Base-by-base conservation (phyloP, 1,139 yeast genomes). In the Scheffersomyces segobiensis region DNA sequence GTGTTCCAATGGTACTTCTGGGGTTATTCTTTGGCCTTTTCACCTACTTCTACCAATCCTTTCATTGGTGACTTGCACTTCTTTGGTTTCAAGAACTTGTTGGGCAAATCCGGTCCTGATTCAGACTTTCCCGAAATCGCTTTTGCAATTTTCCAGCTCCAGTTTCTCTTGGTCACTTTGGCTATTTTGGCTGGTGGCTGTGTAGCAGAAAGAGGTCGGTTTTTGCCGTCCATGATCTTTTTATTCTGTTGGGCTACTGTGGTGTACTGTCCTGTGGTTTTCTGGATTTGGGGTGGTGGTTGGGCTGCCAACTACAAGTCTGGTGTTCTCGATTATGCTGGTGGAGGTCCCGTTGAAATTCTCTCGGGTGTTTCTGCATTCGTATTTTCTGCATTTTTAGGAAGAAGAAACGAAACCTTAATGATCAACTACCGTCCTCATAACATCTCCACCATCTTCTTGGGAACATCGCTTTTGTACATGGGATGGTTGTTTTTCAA, bases 261-360 rank as follows among this genome's bases (percentile, higher is more conserved):
- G 6, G 98, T 93, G 18, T 95, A 93, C 74, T 90, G 96, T 72
- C 98, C 98, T 0, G 85, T 95, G 22, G 96, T 95, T 5, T 91
- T 87, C 75, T 93, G 98, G 98, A 87, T 91, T 59, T 95, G 98
- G 99, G 89, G 93, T 59, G 87, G 88, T 53, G 98, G 98, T 52
- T 95, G 98, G 98, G 97, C 97, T 50, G 70, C 77, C 52, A 59
- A 63, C 18, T 85, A 80, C 74, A 82, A 84, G 66, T 93, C 97
- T 84, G 97, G 97, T 20, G 98, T 89, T 0, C 80, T 93, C 59
- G 99, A 95, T 72, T 95, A 92, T 73, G 98, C 99, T 46, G 99
- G 99, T 49, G 98, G 98, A 56, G 98, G 98, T 0, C 97, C 98
- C 1, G 97, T 95, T 51, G 98, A 95, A 73, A 91, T 95, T 58